Percentiles rank a stretch among this genome's conserved stretches.
phyloP scores from a whole-genome alignment of 768 basidiomycete species.

The Terana coerulea region DNA sequence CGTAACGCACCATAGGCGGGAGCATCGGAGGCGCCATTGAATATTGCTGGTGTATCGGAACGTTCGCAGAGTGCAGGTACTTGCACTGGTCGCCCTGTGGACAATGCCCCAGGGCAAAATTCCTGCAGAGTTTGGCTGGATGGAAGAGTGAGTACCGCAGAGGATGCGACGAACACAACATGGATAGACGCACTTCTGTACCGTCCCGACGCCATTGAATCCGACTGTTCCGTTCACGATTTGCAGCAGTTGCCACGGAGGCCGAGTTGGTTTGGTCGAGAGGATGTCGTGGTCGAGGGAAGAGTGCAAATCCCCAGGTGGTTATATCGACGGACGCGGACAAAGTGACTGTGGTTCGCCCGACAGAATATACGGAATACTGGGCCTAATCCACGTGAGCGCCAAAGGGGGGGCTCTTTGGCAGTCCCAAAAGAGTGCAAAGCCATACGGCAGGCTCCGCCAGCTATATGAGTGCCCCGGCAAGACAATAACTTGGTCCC shows the following conservation, averaged over 20 bases:
- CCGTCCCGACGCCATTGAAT: conserved; percentile 3
- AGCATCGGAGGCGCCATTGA: conserved; percentile 7
- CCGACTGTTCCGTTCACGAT: too few relatives aligned
- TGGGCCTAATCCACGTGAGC: conserved; percentile 14
- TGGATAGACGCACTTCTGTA: conserved; percentile 3
- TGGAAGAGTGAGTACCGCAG: conserved; percentile 7
- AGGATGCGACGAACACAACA: neutral
- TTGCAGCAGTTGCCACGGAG: neutral
- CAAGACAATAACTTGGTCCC: conserved; percentile 8
- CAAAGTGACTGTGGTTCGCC: conserved; percentile 4
- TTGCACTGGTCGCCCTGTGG: conserved; percentile 35
- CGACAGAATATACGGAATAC: conserved; percentile 2
- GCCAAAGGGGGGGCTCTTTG: conserved; percentile 2
- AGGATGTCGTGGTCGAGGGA: neutral
- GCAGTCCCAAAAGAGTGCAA: conserved; percentile 9
- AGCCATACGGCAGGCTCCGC: conserved; percentile 11
- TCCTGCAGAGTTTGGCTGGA: conserved; percentile 35
- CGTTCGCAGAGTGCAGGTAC: conserved; percentile 30
- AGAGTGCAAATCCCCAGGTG: neutral
- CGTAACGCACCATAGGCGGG: conserved; percentile 7
- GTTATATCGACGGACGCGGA: conserved; percentile 13
- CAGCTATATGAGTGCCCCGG: conserved; percentile 11
- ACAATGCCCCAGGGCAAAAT: conserved; percentile 33
- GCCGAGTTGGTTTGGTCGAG: neutral
- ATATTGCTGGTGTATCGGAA: conserved; percentile 13